Percentiles rank a stretch among this genome's conserved stretches.
Evolutionary conservation across 192 early-diverging fungal species (phyloP).

Genomic region (Phycomyces nitens): DNA sequence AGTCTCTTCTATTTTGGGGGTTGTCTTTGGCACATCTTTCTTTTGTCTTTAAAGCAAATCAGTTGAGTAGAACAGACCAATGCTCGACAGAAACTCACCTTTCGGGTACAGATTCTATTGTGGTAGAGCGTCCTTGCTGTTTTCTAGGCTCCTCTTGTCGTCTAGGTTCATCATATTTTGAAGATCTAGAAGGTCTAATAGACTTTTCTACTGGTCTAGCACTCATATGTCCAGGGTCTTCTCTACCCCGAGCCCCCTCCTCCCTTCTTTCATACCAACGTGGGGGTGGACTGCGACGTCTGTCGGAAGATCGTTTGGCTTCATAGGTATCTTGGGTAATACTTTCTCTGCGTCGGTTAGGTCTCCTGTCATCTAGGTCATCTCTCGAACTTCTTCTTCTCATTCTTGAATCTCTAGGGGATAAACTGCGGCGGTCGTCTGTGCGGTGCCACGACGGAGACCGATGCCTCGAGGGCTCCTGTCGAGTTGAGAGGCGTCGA

Average conservation of each 20-base stretch:
- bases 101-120: too few species aligned
- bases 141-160: too few species aligned
- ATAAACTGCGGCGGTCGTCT: neutral
- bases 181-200: neutral
- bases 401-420: neutral
- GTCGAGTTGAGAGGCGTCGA: neutral
- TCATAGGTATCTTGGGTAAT: neutral
- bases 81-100: too few species aligned
- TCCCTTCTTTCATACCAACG: neutral
- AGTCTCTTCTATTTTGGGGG: conserved; percentile 5
- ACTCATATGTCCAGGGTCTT: neutral
- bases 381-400: neutral
- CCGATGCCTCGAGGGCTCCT: neutral
- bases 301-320: conserved; percentile 3
- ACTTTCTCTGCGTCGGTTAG: neutral
- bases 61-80: too few species aligned
- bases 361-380: neutral
- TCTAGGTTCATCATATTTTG: too few species aligned
- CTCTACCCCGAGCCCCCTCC: neutral
- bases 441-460: neutral
- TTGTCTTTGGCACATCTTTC: neutral
- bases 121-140: too few species aligned
- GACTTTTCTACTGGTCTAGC: neutral
- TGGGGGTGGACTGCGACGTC: neutral
- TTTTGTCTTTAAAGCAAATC: too few species aligned